Evolutionary conservation across 2,329 filamentous ascomycete genomes (phyloP).

Genomic region (Aspergillus sp.): DNA sequence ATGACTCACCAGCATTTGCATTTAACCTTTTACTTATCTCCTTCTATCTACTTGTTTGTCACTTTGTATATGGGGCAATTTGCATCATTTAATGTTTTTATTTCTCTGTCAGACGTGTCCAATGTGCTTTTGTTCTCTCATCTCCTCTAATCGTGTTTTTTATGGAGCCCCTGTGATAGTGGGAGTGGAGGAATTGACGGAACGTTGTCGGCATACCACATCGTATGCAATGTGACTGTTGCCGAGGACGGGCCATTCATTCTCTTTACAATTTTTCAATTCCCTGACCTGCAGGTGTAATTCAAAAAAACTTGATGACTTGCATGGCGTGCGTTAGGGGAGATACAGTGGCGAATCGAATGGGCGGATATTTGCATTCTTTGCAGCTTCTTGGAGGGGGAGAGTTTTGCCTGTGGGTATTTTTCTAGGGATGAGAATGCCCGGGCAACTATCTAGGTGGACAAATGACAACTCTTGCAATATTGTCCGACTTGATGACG

Average conservation of each 20-base stretch:
- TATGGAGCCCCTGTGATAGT: slow-evolving; percentile 1
- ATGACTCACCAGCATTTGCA: slow-evolving; percentile 44
- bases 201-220: background rate
- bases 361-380: slow-evolving; percentile 4
- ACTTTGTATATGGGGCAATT: slow-evolving; percentile 37
- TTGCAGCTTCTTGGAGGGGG: background rate
- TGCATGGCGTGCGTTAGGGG: slow-evolving; percentile 9
- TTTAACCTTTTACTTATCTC: slow-evolving; percentile 19
- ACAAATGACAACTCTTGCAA: background rate
- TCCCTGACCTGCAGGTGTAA: background rate
- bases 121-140: slow-evolving; percentile 18
- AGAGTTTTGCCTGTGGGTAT: background rate
- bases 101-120: slow-evolving; percentile 15
- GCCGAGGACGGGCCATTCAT: background rate
- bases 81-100: slow-evolving; percentile 33
- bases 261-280: background rate
- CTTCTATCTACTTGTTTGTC: slow-evolving; percentile 25
- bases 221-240: background rate
- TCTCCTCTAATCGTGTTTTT: slow-evolving; percentile 20
- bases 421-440: slow-evolving; percentile 11
- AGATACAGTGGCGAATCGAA: background rate
- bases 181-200: background rate
- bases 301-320: background rate
- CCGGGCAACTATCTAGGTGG: slow-evolving; percentile 8
- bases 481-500: background rate